Base-by-base conservation (phyloP, 805 yeast genomes). In the Torulaspora quercuum region DNA sequence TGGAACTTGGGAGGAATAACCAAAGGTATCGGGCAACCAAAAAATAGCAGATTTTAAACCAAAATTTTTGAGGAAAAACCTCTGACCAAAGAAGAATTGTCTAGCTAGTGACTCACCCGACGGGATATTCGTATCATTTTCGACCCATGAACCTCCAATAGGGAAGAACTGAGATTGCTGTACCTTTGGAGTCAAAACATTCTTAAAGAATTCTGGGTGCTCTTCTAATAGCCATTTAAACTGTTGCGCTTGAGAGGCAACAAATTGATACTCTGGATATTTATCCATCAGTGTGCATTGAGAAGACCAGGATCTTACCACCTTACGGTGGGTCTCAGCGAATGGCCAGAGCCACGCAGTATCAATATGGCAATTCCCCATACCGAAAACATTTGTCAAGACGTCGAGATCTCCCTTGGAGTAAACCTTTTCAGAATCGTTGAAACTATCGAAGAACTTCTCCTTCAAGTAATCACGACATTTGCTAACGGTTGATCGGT, bases 301-400 rank as follows among this genome's bases (percentile, higher is more conserved):
- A 7, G 95, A 78, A 0, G 95, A 80, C 97, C 97, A 90, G 5
- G 95, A 86, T 47, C 98, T 73, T 2, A 89, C 95, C 37, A 90
- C 77, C 57, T 90, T 90, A 35, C 97, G 75, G 50, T 84, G 81
- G 1, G 97, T 87, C 59, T 92, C 97, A 2, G 95, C 97, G 68
- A 82, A 90, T n/a, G 97, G 97, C 98, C 98, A 90, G 41, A 88
- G 70, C 98, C 98, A 90, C 10, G 97, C 97, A 11, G 97, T 90
- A 55, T 90, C 98, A 50, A 89, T 89, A 60, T 89, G 97, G 59
- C 97, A 92, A 59, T 92, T 85, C 27, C 98, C 98, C 47, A 92
- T 73, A 6, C 85, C 95, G 60, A 68, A 82, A 7, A 89, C 95
- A 39, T 81, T 79, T 40, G 75, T 41, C 49, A 66, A 27, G 52